Base-by-base conservation (phyloP, 73 alveolate genomes). In the Effrenium voratum region DNA sequence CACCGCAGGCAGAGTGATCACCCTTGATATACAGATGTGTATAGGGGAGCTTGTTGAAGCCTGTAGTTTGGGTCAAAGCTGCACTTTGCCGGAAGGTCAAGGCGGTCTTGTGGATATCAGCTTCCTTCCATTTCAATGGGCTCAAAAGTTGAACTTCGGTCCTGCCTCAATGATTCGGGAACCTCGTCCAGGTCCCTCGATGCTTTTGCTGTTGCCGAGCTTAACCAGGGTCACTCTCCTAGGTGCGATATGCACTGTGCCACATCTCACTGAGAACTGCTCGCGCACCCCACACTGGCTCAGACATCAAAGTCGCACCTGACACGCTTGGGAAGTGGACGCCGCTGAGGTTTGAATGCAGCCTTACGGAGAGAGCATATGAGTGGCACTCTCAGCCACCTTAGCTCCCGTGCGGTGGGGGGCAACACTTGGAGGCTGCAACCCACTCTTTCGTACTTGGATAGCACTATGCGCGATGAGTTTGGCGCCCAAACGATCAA, bases 341-440 rank as follows among this genome's bases (percentile, higher is more conserved):
- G 72, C 19, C 43, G 40, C 85, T 30, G 0, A 85, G 94, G 94
- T 24, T 34, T 86, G 50, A 86, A 86, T 41, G 94, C 94, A 10
- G 94, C 94, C 19, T 66, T 86, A 46, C 82, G 94, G 15, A 40
- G 94, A 43, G 94, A 86, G 77, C 94, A 86, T 38, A 59, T 63
- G 94, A 59, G 94, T 40, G 22, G 45, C 68, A 2, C 38, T 60
- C n/a, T n/a, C n/a, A n/a, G n/a, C n/a, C n/a, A n/a, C n/a, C n/a
- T n/a, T n/a, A n/a, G n/a, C n/a, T n/a, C n/a, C n/a, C n/a, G n/a
- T n/a, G 75, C 40, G 34, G 75, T 5, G 40, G 82, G 82, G 49
- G 47, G 82, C 5, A 47, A 44, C 6, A 32, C 10, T 26, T 16
- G 82, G 16, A 5, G 8, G 2, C 36, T 3, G 49, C 40, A 32